Evolutionary conservation across 2,329 filamentous ascomycete species (phyloP).

Genomic region (Trichoderma atrobrunneum): DNA sequence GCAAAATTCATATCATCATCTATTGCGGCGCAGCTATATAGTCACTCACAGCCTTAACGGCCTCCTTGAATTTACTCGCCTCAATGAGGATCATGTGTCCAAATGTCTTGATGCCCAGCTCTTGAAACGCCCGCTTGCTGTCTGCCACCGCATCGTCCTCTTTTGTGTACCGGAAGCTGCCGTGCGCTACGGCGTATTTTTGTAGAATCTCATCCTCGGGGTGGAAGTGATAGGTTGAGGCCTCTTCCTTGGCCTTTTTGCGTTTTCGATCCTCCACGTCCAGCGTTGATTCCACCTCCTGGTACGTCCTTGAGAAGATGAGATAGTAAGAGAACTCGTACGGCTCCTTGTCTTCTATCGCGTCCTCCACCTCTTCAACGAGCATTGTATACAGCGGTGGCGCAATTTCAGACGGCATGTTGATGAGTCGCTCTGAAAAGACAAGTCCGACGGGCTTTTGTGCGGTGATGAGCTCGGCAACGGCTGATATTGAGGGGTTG

Average conservation of each 20-base stretch:
- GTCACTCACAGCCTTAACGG: slow-evolving; percentile 71
- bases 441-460: slow-evolving; percentile 73
- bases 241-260: slow-evolving; percentile 63
- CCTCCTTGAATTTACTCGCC: slow-evolving; percentile 68
- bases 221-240: slow-evolving; percentile 83
- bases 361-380: slow-evolving; percentile 83
- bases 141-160: slow-evolving; percentile 80
- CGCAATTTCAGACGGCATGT: slow-evolving; percentile 89
- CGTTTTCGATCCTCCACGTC: slow-evolving; percentile 60
- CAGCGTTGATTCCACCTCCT: slow-evolving; percentile 78
- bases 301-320: slow-evolving; percentile 87
- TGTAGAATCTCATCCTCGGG: slow-evolving; percentile 90
- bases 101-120: slow-evolving; percentile 80
- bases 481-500: slow-evolving; percentile 53
- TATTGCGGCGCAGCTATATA: slow-evolving; percentile 62
- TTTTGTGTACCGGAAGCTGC: slow-evolving; percentile 74
- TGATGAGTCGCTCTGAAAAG: slow-evolving; percentile 90
- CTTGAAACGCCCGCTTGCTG: slow-evolving; percentile 91
- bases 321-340: slow-evolving; percentile 94
- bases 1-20: slow-evolving; percentile 16
- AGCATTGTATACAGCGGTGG: slow-evolving; percentile 96
- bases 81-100: slow-evolving; percentile 88
- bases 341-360: slow-evolving; percentile 84
- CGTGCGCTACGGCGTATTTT: slow-evolving; percentile 67
- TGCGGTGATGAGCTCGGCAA: slow-evolving; percentile 55